Conservation (phyloP, 805 yeast genomes). For the Ogataea nonfermentans region DNA sequence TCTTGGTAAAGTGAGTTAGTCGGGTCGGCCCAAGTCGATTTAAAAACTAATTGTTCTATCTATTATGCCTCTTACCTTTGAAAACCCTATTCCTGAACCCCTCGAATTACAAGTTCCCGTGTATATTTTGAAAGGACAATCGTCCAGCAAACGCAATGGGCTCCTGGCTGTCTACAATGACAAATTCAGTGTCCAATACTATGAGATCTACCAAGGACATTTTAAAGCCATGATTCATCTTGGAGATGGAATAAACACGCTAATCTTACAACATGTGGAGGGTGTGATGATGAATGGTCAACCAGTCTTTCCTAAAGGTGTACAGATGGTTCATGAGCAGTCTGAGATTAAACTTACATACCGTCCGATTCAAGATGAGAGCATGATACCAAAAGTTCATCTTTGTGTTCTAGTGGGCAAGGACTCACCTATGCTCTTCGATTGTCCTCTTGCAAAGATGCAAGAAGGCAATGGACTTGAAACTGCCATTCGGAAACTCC, state of each 20-base stretch:
- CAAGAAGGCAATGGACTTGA: constrained; percentile 65
- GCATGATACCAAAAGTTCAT: constrained; percentile 67
- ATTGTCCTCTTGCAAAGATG: constrained; percentile 54
- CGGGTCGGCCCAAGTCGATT: neutral
- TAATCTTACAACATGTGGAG: constrained; percentile 49
- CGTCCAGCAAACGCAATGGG: constrained; percentile 31
- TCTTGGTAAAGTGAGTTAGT: no score
- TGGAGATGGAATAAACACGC: constrained; percentile 57
- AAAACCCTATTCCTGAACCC: constrained; percentile 32
- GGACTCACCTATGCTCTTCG: constrained; percentile 71
- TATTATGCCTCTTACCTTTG: constrained; percentile 31
- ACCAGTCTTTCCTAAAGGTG: constrained; percentile 23
- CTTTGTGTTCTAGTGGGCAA: constrained; percentile 70
- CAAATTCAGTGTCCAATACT: constrained; percentile 63
- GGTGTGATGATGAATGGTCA: constrained; percentile 37
- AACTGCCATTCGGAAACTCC: constrained; percentile 65
- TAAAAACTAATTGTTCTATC: neutral
- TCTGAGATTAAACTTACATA: constrained; percentile 38
- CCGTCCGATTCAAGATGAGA: constrained; percentile 41
- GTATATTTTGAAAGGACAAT: constrained; percentile 47
- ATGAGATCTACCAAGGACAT: constrained; percentile 63
- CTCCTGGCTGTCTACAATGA: constrained; percentile 42
- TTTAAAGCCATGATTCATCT: constrained; percentile 74
- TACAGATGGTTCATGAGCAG: constrained; percentile 18
- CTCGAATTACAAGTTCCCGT: constrained; percentile 46